Evolutionary conservation across 495 filamentous ascomycete species (phyloP).

Genomic region (Aspergillus haitiensis): DNA sequence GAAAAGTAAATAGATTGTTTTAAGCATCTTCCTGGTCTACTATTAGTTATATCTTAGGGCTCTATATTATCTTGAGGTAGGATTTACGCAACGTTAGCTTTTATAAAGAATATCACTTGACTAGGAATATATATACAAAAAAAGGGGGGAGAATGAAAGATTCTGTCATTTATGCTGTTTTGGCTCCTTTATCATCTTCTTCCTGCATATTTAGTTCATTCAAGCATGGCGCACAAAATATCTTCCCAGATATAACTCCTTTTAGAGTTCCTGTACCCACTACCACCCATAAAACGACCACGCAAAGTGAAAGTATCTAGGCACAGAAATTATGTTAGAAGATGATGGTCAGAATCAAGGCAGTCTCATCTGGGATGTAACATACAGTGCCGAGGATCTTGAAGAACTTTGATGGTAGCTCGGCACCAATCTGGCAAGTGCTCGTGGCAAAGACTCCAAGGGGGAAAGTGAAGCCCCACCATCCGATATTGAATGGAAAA

Average conservation of each 20-base stretch:
- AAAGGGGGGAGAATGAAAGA: no score
- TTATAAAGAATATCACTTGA: not conserved
- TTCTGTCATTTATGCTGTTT: constrained; percentile 19
- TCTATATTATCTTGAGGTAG: no score
- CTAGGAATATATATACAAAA: not conserved
- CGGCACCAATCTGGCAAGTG: constrained; percentile 49
- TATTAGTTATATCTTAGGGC: no score
- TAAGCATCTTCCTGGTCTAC: no score
- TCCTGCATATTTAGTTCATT: constrained; percentile 37
- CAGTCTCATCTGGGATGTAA: not conserved
- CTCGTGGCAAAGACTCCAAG: constrained; percentile 55
- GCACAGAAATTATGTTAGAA: not conserved
- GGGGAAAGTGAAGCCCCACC: constrained; percentile 68
- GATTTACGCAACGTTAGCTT: no score
- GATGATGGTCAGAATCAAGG: not conserved
- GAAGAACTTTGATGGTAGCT: constrained; percentile 56
- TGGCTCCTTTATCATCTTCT: constrained; percentile 16
- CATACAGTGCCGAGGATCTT: constrained; percentile 49
- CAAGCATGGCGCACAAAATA: constrained; percentile 56
- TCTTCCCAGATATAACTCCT: constrained; percentile 42
- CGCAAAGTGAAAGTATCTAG: constrained; percentile 50
- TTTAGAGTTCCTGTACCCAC: constrained; percentile 47
- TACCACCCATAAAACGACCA: constrained; percentile 53
- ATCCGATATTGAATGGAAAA: constrained; percentile 68
- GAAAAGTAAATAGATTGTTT: no score